Percentiles rank a stretch among this genome's conserved stretches.
These are phyloP conservation scores for Glycine soja DNA, from an alignment of 306 rosid species.

Conservation along the genomic window DNA sequence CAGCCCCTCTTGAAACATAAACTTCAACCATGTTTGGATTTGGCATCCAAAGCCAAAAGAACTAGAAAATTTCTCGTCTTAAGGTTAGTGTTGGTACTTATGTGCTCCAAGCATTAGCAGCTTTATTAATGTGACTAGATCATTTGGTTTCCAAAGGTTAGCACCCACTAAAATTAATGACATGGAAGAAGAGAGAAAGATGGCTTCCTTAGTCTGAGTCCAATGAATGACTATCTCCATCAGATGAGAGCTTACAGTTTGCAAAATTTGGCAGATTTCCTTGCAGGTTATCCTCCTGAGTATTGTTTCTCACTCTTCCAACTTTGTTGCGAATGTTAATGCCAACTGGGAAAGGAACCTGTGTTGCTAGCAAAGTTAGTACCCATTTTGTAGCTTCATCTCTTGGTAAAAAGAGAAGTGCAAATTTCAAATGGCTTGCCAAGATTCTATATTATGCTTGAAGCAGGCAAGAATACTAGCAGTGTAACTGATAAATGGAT, in stretches of 20 bases:
- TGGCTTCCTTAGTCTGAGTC: slow-evolving; percentile 36
- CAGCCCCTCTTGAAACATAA: not conserved
- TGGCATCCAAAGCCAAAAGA: slow-evolving; percentile 31
- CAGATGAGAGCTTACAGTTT: too few relatives aligned
- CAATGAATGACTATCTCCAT: not conserved
- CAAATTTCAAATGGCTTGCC: slow-evolving; percentile 23
- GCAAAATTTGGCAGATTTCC: too few relatives aligned
- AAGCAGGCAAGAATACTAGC: slow-evolving; percentile 5
- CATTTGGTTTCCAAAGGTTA: slow-evolving; percentile 31
- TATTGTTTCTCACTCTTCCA: slow-evolving; percentile 49
- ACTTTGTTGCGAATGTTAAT: slow-evolving; percentile 57
- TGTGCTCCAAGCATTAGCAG: slow-evolving; percentile 3
- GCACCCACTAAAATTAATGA: not conserved
- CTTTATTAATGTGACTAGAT: slow-evolving; percentile 17
- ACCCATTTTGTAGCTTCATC: slow-evolving; percentile 10
- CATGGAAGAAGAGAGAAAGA: not conserved
- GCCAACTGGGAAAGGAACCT: slow-evolving; percentile 82
- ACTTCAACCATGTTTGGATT: not conserved
- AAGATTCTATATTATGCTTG: slow-evolving; percentile 12
- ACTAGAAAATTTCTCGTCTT: slow-evolving; percentile 41
- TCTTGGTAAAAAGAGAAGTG: not conserved
- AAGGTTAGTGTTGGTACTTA: slow-evolving; percentile 24
- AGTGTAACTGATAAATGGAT: not conserved
- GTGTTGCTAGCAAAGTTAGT: slow-evolving; percentile 48
- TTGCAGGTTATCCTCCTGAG: slow-evolving; percentile 34